phyloP scores from a whole-genome alignment of 768 basidiomycete genomes.

The Pulveroboletus sp. region DNA sequence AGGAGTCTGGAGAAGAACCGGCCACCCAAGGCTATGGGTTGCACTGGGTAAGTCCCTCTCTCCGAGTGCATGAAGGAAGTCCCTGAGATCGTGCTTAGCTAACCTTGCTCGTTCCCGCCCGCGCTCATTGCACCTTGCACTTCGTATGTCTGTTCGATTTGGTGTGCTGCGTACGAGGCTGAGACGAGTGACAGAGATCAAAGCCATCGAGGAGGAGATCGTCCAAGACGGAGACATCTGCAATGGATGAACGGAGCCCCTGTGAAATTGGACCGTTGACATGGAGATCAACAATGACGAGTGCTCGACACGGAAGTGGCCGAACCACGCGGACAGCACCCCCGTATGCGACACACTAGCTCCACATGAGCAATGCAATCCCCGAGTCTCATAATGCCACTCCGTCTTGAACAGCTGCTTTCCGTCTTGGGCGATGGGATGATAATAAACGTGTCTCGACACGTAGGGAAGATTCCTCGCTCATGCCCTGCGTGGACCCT shows the following conservation, averaged over 20 bases:
- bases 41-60: constrained; percentile 17
- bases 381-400: too few relatives aligned
- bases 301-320: neutral
- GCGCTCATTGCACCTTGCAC: constrained; percentile 29
- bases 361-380: too few relatives aligned
- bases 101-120: constrained; percentile 20
- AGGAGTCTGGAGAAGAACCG: constrained; percentile 34
- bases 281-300: neutral
- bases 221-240: constrained; percentile 11
- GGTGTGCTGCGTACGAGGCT: neutral
- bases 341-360: neutral
- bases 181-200: constrained; percentile 22
- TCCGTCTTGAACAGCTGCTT: neutral
- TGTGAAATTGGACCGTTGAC: neutral
- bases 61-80: neutral
- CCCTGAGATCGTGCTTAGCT: constrained; percentile 8
- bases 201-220: constrained; percentile 27
- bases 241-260: neutral
- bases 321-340: too few relatives aligned
- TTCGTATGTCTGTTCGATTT: constrained; percentile 16
- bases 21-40: constrained; percentile 34
- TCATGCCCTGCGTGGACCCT: too few relatives aligned
- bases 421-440: neutral
- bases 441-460: too few relatives aligned
- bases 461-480: too few relatives aligned